Evolutionary conservation across 805 yeast genomes (phyloP), one percentile per base, ranked within the genome.

Genomic region (Teunomyces lycoperdinae): DNA sequence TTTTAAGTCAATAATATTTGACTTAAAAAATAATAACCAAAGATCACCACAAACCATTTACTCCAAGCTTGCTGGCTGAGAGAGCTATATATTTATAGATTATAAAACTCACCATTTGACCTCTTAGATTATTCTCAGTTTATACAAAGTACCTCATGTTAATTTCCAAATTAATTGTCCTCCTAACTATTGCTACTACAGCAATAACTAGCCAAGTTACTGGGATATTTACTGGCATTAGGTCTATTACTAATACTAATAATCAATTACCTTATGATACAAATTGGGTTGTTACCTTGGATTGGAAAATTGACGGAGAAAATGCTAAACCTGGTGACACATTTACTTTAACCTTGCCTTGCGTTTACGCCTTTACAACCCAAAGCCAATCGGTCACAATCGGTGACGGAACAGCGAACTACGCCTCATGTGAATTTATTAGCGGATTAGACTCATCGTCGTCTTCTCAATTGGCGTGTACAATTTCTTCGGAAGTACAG

Each of bases 341-440:
- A 4, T 64, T 66, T 36, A 48, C 55, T 8, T 57, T 66, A 41
- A 39, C 45, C 29, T 42, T 66, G 51, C 68, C 68, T 2, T 57
- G 65, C 50, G 66, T 58, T 10, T 63, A 52, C 46, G 57, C 57
- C 39, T 61, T 62, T 40, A 56, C 58, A 1, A 43, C 57, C 3
- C 13, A 48, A 8, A 28, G 47, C 13, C 9, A 47, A 9, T 17
- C 47, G 2, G 45, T 63, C 9, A 40, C 45, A 17, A 43, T 54
- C 41, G 11, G 32, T 29, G 51, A 44, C 5, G 45, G 38, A n/a
- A 35, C 13, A 5, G 26, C 26, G 5, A 38, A 40, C 1, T 53
- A 41, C 20, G 56, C 56, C 7, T 44, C 47, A 9, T 53, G 56
- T 46, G 35, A n/a, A 4, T 43, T 46, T 24, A 9, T 24, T 32